Evolutionary conservation across 768 basidiomycete species (phyloP).

Genomic region (Filobasidium floriforme): DNA sequence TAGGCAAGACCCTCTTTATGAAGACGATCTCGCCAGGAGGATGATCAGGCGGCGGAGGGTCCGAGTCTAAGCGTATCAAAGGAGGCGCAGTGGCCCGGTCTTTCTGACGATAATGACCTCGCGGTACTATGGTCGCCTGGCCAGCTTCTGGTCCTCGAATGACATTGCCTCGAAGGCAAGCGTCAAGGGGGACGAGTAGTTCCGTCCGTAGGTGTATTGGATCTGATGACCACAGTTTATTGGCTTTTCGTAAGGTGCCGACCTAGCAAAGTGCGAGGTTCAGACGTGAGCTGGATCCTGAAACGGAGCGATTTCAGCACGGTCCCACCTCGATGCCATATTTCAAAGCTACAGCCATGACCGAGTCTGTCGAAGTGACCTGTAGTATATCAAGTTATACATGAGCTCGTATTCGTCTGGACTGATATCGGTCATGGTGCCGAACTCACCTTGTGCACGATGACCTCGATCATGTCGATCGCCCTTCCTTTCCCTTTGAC

Average conservation of each 20-base stretch:
- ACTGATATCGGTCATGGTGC: background rate
- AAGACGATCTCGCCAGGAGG: background rate
- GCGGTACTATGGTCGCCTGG: constrained; percentile 24
- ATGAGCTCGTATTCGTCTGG: background rate
- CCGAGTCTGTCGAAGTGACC: constrained; percentile 63
- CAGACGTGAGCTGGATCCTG: background rate
- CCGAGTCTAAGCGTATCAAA: background rate
- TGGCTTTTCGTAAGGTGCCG: constrained; percentile 72
- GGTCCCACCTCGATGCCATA: constrained; percentile 67
- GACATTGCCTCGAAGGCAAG: constrained; percentile 42
- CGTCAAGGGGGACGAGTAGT: constrained; percentile 65
- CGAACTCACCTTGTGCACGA: constrained; percentile 37
- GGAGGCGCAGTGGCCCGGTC: background rate
- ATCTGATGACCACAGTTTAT: constrained; percentile 90
- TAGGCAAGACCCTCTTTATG: background rate
- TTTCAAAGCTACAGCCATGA: constrained; percentile 78
- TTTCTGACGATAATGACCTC: background rate
- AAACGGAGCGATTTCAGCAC: background rate
- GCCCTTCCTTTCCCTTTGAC: constrained; percentile 24
- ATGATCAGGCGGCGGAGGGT: background rate
- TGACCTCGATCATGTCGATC: constrained; percentile 42
- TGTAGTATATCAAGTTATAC: constrained; percentile 11
- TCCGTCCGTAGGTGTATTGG: constrained; percentile 77
- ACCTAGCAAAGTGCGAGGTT: constrained; percentile 32
- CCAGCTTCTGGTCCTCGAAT: constrained; percentile 39